Conservation (phyloP, 108 stramenopile species). For the Pseudonitzschia delicatissima region DNA sequence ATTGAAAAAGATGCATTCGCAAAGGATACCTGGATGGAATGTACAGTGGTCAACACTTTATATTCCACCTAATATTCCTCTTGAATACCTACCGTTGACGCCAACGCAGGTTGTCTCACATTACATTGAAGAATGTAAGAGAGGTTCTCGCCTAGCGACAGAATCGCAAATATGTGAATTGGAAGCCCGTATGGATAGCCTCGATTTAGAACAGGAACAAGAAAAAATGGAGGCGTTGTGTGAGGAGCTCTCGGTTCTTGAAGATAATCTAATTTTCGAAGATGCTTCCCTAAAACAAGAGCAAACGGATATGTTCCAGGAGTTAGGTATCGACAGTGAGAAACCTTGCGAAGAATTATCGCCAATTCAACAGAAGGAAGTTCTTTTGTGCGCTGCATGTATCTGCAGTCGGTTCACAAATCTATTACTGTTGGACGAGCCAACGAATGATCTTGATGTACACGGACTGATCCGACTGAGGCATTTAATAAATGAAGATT, state of each 20-base stretch:
- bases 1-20: conserved; percentile 56
- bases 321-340: conserved; percentile 38
- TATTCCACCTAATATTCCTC: conserved; percentile 63
- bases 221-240: conserved; percentile 60
- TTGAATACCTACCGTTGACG: conserved; percentile 8
- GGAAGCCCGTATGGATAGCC: conserved; percentile 34
- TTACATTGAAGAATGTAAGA: conserved; percentile 27
- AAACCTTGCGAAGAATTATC: conserved; percentile 38
- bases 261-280: conserved; percentile 40
- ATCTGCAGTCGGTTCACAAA: conserved; percentile 8
- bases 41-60: conserved; percentile 56
- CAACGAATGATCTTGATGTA: conserved; percentile 81
- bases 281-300: conserved; percentile 19
- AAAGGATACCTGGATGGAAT: conserved; percentile 79
- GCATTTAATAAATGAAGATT: conserved; percentile 51
- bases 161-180: conserved; percentile 31
- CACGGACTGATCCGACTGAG: conserved; percentile 76
- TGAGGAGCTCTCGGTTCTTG: conserved; percentile 62
- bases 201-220: conserved; percentile 45
- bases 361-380: conserved; percentile 62
- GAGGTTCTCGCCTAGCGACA: conserved; percentile 20
- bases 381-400: conserved; percentile 48
- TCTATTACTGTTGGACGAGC: conserved; percentile 75
- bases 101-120: conserved; percentile 43
- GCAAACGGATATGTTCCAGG: conserved; percentile 37